A percentile compares a stretch with the other conserved stretches of the same genome.
phyloP scores from a whole-genome alignment of 371 early-diverging fungal genomes.

The Mucor lusitanicus region DNA sequence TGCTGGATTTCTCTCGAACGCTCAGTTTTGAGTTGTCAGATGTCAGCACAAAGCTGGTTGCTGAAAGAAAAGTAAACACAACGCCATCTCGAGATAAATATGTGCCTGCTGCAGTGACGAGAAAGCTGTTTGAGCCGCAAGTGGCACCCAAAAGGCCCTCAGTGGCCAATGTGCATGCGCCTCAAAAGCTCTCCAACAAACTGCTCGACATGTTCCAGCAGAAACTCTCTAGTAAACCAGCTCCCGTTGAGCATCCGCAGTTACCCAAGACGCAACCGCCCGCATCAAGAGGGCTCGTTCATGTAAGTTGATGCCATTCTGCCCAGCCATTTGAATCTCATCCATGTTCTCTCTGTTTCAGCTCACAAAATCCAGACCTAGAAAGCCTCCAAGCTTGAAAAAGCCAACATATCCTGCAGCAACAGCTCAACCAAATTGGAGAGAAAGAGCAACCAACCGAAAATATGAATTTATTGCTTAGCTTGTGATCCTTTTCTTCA shows the following conservation, averaged over 20 bases:
- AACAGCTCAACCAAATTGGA: slow-evolving; percentile 27
- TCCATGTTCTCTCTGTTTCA: not conserved
- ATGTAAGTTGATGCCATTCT: slow-evolving; percentile 16
- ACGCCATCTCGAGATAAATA: not conserved
- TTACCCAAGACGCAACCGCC: not conserved
- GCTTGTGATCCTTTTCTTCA: not conserved
- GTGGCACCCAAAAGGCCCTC: not conserved
- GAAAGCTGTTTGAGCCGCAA: not conserved
- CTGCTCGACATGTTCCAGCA: slow-evolving; percentile 24
- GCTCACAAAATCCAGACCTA: slow-evolving; percentile 23
- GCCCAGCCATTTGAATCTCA: not conserved
- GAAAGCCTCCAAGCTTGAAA: slow-evolving; percentile 26
- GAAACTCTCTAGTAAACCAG: not conserved
- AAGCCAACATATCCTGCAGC: slow-evolving; percentile 21
- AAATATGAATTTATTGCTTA: slow-evolving; percentile 10
- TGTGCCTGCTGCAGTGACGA: not conserved
- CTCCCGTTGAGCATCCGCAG: not conserved
- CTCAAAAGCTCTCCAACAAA: slow-evolving; percentile 21
- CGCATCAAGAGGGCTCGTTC: not conserved
- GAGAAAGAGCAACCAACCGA: slow-evolving; percentile 11
- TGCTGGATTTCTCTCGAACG: not conserved
- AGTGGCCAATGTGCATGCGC: not conserved
- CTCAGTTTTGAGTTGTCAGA: not conserved
- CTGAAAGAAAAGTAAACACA: not conserved
- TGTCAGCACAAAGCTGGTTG: not conserved